Evolutionary conservation across 2,329 filamentous ascomycete genomes (phyloP), one percentile per base, ranked within the genome.

Genomic region (Diaporthe velutina): DNA sequence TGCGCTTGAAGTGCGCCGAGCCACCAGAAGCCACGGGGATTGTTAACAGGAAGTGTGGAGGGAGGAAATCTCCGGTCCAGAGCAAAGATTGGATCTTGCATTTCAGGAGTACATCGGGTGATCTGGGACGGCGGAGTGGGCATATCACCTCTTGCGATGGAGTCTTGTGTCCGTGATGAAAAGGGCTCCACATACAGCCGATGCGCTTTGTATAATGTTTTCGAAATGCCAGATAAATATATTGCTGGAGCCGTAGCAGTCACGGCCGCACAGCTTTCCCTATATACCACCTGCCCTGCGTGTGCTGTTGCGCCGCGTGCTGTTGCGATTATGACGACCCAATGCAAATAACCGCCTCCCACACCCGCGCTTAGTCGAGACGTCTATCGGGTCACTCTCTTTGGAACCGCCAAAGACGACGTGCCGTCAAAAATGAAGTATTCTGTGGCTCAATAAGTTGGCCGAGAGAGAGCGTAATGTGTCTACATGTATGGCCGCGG

Each of bases 41-140:
- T 28, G 15, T 28, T 67, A 22, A 30, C 22, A 54, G 48, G 17
- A 3, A 38, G 48, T 38, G 13, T 13, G n/a, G 45, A 19, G 48
- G 45, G 61, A 25, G 30, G 64, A 40, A 25, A n/a, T 68, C 33
- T 68, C 48, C 48, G 64, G 64, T 68, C 48, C 64, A 68, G 64
- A 40, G 64, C 64, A 54, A 54, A 68, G 64, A 68, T 54, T 67
- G 64, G 64, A 68, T 68, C 64, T 68, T 68, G 64, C 64, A 68
- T 68, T 68, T 54, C 33, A 54, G 64, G 64, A 68, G 64, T 68
- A 68, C n/a, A 68, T 68, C 64, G 4, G 64, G 64, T 54, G 64
- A 68, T 68, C 45, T 68, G 45, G 58, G 50, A 52, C 57, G 25
- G 70, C 45, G 50, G 58, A 61, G 57, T 40, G 48, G 30, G 33